A percentile compares a stretch with the other conserved stretches of the same genome.
Evolutionary conservation across 768 basidiomycete species (phyloP).

Genomic region (Trametes maxima): DNA sequence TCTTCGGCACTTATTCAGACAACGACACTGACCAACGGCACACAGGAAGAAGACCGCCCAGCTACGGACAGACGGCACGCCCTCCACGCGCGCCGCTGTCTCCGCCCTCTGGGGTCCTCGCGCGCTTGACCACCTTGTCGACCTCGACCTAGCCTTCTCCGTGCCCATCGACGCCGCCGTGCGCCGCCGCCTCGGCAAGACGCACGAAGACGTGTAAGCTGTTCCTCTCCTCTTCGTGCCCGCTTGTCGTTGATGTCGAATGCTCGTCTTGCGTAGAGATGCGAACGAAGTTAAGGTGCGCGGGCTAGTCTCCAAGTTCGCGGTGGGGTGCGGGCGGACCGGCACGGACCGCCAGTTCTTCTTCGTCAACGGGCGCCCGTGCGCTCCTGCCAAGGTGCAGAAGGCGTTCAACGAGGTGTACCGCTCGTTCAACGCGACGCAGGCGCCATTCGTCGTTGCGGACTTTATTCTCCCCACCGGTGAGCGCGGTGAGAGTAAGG

Average conservation of each 20-base stretch:
- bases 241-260: neutral
- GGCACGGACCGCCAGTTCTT: slow-evolving; percentile 89
- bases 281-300: slow-evolving; percentile 54
- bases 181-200: slow-evolving; percentile 45
- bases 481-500: slow-evolving; percentile 35
- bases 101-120: slow-evolving; percentile 86
- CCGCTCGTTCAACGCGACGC: slow-evolving; percentile 73
- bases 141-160: slow-evolving; percentile 68
- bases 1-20: neutral
- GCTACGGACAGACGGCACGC: slow-evolving; percentile 70
- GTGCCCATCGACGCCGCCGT: slow-evolving; percentile 66
- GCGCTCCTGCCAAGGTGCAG: slow-evolving; percentile 78
- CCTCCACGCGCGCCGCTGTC: slow-evolving; percentile 63
- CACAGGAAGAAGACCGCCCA: slow-evolving; percentile 64
- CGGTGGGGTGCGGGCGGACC: slow-evolving; percentile 71
- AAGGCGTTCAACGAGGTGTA: slow-evolving; percentile 94
- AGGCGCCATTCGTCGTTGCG: slow-evolving; percentile 81
- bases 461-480: slow-evolving; percentile 83
- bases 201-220: slow-evolving; percentile 21
- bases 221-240: too few relatives aligned
- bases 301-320: slow-evolving; percentile 86
- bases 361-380: slow-evolving; percentile 91
- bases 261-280: neutral
- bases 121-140: slow-evolving; percentile 70
- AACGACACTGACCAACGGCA: neutral